Percentiles rank a stretch among this genome's conserved stretches.
These are phyloP conservation scores for Aspergillus niger DNA, from an alignment of 2,329 filamentous ascomycete genomes.

Conservation along the genomic window DNA sequence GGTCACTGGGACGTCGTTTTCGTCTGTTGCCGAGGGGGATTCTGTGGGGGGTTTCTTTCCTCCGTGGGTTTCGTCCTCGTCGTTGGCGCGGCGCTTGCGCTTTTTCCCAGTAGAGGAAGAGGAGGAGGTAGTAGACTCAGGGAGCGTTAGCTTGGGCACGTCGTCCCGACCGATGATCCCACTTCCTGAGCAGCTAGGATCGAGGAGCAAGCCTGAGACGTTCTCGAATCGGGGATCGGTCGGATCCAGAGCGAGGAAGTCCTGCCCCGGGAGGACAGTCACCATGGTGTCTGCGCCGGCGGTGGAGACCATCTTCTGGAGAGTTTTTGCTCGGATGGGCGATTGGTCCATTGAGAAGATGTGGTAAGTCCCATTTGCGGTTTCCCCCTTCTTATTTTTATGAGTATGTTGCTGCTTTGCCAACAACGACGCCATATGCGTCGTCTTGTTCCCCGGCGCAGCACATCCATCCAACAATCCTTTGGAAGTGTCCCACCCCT, in stretches of 20 bases:
- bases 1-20: slow-evolving; percentile 37
- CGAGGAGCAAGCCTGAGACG: slow-evolving; percentile 82
- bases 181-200: slow-evolving; percentile 94
- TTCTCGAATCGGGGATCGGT: slow-evolving; percentile 59
- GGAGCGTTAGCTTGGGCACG: slow-evolving; percentile 67
- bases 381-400: slow-evolving; percentile 24
- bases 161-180: slow-evolving; percentile 90
- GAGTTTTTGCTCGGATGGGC: slow-evolving; percentile 64
- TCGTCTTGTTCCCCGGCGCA: slow-evolving; percentile 96
- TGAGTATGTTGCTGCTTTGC: slow-evolving; percentile 6
- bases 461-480: slow-evolving; percentile 91
- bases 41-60: neutral
- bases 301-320: slow-evolving; percentile 80
- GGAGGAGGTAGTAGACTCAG: slow-evolving; percentile 26
- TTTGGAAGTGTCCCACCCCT: slow-evolving; percentile 57
- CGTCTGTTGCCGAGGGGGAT: slow-evolving; percentile 30
- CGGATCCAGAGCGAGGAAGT: slow-evolving; percentile 79
- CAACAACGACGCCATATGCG: slow-evolving; percentile 78
- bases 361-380: slow-evolving; percentile 27
- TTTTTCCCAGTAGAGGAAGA: slow-evolving; percentile 39
- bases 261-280: slow-evolving; percentile 69
- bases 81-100: slow-evolving; percentile 39
- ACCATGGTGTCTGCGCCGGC: slow-evolving; percentile 71
- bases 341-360: slow-evolving; percentile 56
- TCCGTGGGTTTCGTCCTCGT: slow-evolving; percentile 18